Evolutionary conservation across 768 basidiomycete genomes (phyloP), one percentile per base, ranked within the genome.

Genomic region (Lactarius hengduanensis): DNA sequence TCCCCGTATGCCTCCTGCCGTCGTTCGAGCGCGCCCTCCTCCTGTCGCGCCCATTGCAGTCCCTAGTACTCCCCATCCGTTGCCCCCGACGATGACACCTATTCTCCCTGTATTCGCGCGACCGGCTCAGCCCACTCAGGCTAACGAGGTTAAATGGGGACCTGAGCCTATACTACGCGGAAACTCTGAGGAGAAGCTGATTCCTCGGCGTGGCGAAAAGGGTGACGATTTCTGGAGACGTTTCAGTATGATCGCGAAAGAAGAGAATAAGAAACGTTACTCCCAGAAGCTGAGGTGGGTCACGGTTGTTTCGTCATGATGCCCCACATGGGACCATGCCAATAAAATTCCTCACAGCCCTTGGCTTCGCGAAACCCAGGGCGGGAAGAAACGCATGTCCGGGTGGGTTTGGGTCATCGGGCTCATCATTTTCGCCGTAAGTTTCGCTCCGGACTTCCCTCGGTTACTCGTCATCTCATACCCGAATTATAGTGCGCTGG

Each of bases 161-260:
- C 69, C 69, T 7, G 66, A 70, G 63, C 78, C 82, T 20, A 91
- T 92, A 72, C 82, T 92, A 73, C 84, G 91, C 18, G 84, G 89
- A 6, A 81, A 86, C 59, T 79, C 79, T 1, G 91, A 93, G 74
- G 89, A 87, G 50, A 84, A 86, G 2, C 73, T 90, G 3, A 74
- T 92, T 9, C 87, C 90, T 1, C 80, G 79, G 47, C 82, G 89
- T 55, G 89, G 90, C 2, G 85, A 90, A 73, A 84, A 82, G 58
- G 90, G 90, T 0, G 91, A 93, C 71, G 89, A 92, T 71, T 93
- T 94, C 77, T 94, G 92, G 92, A 81, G 89, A 66, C 81, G 92
- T 45, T 94, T 93, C 77, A 90, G 88, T 67, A 91, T 92, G 80
- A 86, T 93, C 68, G 91, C 86, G 10, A 90, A 85, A 73, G 86